Evolutionary conservation across 2,329 filamentous ascomycete genomes (phyloP), one percentile per base, ranked within the genome.

Genomic region (Paramyrothecium sp.): DNA sequence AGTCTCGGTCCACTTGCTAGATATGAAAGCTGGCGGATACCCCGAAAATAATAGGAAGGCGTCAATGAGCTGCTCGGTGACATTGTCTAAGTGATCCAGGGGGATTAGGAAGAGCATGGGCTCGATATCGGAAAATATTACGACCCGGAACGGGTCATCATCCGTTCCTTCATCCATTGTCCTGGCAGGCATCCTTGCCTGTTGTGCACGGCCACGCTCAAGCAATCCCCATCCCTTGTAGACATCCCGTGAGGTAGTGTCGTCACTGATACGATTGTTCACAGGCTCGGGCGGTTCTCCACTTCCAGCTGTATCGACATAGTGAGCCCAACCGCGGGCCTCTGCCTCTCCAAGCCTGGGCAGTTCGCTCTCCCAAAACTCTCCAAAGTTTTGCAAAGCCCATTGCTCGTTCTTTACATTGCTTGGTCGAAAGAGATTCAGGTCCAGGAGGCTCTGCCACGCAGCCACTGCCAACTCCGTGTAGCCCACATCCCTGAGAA

Each of bases 301-400:
- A 57, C 69, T 58, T 16, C 67, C 73, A 2, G 58, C 68, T 17
- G 64, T 67, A n/a, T 71, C 66, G 16, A 76, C 71, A 62, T 80
- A 87, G n/a, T 75, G 66, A 2, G 66, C 69, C 92, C 92, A 97
- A 1, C 92, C 92, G 59, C 80, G 78, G 3, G 91, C 88, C 2
- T 78, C 79, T 1, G 74, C 67, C 64, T 98, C 94, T 11, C 94
- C 94, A 55, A 97, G 82, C 7, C 94, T 84, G 0, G 89, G 78
- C 1, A 86, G 81, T 67, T 97, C 94, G 56, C 87, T 90, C 58
- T 97, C 92, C 95, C 95, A 98, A 61, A 95, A 97, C 2, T 87
- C 81, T 51, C 83, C 77, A 60, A 97, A 90, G 0, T 68, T 67
- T 2, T 72, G 68, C 12, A 78, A 46, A 0, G 62, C 58, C n/a